Conservation (phyloP, 2,329 filamentous ascomycete genomes). For the Aspergillus tubingensis region DNA sequence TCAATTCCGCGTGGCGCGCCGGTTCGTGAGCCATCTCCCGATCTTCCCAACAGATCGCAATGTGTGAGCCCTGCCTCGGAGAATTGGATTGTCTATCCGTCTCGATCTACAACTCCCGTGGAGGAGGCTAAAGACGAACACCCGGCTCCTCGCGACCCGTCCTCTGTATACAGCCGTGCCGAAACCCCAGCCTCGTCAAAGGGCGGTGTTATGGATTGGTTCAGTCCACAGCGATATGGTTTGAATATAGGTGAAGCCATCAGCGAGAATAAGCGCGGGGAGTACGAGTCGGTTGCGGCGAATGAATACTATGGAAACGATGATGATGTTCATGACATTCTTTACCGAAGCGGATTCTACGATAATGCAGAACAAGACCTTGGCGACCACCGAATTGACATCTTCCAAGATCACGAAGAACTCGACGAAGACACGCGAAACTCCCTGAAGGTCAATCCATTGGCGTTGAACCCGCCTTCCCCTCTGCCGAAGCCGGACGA, state of each 20-base stretch:
- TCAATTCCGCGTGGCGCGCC: conserved; percentile 33
- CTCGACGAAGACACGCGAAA: conserved; percentile 27
- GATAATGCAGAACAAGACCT: conserved; percentile 36
- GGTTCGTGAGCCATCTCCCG: conserved; percentile 31
- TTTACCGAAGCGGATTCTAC: conserved; percentile 24
- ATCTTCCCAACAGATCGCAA: conserved; percentile 32
- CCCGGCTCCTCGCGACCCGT: conserved; percentile 33
- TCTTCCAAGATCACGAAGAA: conserved; percentile 36
- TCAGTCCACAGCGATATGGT: conserved; percentile 33
- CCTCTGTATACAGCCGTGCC: conserved; percentile 36
- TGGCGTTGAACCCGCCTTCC: conserved; percentile 50
- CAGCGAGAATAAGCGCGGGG: conserved; percentile 37
- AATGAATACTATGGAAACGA: conserved; percentile 39
- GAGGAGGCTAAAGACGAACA: conserved; percentile 25
- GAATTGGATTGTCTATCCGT: conserved; percentile 47
- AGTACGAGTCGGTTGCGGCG: conserved; percentile 40
- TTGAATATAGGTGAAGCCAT: conserved; percentile 33
- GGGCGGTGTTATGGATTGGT: conserved; percentile 38
- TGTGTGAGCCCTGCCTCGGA: conserved; percentile 41
- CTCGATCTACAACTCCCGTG: conserved; percentile 34
- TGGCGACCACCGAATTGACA: conserved; percentile 38
- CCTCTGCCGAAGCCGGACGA: conserved; percentile 36
- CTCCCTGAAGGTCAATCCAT: conserved; percentile 40
- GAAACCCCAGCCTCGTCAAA: conserved; percentile 29
- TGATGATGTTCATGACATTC: conserved; percentile 26